Percentiles rank a stretch among this genome's conserved stretches.
These are phyloP conservation scores for Rhizophora apiculata DNA, from an alignment of 345 rosid genomes.

Conservation along the genomic window DNA sequence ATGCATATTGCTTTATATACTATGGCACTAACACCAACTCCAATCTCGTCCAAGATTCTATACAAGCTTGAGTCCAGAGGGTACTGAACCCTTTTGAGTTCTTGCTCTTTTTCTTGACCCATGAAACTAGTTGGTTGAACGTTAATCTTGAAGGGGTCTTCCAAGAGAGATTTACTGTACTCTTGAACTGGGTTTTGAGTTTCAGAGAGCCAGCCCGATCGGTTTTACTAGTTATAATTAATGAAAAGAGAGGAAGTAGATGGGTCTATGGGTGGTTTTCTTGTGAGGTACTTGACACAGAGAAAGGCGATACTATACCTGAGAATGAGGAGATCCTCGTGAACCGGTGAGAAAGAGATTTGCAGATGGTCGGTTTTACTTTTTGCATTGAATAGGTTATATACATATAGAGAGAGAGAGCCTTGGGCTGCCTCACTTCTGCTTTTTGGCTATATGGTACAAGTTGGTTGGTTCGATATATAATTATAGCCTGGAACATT, in stretches of 20 bases:
- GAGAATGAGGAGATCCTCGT: conserved; percentile 37
- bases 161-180: not conserved
- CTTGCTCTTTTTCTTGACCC: conserved; percentile 21
- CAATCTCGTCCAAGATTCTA: conserved; percentile 62
- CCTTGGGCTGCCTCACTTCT: no score
- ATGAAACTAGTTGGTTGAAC: not conserved
- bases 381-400: no score
- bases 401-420: no score
- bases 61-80: conserved; percentile 66
- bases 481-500: no score
- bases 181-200: not conserved
- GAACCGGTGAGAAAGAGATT: conserved; percentile 11
- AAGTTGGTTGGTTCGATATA: no score
- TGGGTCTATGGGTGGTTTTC: conserved; percentile 21
- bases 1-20: conserved; percentile 79
- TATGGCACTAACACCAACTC: conserved; percentile 64
- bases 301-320: conserved; percentile 13
- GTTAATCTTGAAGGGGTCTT: not conserved
- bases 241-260: conserved; percentile 5
- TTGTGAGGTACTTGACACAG: conserved; percentile 29
- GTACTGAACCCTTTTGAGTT: conserved; percentile 33
- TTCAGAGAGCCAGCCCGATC: no score
- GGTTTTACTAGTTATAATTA: not conserved
- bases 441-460: no score
- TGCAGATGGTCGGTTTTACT: no score